Evolutionary conservation across 2,329 filamentous ascomycete species (phyloP).

Genomic region (Aspergillus amoenus): DNA sequence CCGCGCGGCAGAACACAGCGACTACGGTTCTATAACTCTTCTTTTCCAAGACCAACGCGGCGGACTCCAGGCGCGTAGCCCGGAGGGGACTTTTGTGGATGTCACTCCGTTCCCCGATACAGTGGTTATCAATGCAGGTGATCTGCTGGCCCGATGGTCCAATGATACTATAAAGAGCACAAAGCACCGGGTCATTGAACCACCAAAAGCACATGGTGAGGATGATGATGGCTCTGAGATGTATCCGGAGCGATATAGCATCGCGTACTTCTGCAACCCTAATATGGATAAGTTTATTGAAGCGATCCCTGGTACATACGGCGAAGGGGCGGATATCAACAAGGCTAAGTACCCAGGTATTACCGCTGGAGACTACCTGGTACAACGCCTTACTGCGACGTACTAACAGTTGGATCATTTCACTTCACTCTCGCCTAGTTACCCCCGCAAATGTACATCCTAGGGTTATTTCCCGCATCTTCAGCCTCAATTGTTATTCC

Average conservation of each 20-base stretch:
- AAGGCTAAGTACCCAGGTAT: constrained; percentile 72
- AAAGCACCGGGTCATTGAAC: constrained; percentile 85
- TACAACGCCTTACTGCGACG: constrained; percentile 76
- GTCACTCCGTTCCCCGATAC: constrained; percentile 78
- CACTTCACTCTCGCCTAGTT: neutral
- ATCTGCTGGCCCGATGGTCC: constrained; percentile 81
- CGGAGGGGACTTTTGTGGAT: constrained; percentile 75
- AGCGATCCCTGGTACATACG: constrained; percentile 75
- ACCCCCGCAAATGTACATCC: neutral
- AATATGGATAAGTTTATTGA: constrained; percentile 75
- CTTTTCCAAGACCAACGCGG: constrained; percentile 58
- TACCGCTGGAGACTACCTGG: constrained; percentile 77
- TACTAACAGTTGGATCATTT: constrained; percentile 38
- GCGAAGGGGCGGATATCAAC: constrained; percentile 50
- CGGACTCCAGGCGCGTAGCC: constrained; percentile 64
- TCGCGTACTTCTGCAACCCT: constrained; percentile 92
- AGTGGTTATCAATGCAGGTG: constrained; percentile 86
- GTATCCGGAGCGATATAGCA: constrained; percentile 78
- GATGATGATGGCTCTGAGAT: constrained; percentile 37
- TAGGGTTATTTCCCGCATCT: constrained; percentile 2
- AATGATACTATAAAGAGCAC: constrained; percentile 92
- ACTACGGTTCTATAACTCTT: constrained; percentile 57
- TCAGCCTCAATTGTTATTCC: neutral
- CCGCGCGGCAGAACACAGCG: constrained; percentile 74
- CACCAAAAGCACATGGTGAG: constrained; percentile 57